Evolutionary conservation across 139 green algal species (phyloP).

Genomic region (Picochlorum sp.): DNA sequence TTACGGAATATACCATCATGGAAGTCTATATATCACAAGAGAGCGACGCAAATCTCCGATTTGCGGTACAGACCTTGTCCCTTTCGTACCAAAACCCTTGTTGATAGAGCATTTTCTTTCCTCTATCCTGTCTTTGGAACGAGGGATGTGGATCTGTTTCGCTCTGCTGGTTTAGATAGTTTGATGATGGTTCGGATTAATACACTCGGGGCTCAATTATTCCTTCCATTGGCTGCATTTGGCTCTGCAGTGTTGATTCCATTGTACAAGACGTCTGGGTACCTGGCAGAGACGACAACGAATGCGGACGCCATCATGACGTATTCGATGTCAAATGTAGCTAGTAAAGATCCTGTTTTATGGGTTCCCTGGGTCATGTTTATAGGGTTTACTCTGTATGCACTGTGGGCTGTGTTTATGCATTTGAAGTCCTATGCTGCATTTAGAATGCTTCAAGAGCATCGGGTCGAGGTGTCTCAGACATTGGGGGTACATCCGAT

Average conservation of each 20-base stretch:
- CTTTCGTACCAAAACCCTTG: neutral
- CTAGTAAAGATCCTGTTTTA: neutral
- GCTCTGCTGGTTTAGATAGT: neutral
- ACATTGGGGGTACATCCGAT: neutral
- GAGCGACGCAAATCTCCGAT: conserved; percentile 7
- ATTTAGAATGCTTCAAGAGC: neutral
- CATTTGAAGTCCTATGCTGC: conserved; percentile 1
- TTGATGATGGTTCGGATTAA: conserved; percentile 1
- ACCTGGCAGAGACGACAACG: neutral
- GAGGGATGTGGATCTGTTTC: neutral
- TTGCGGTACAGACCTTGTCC: neutral
- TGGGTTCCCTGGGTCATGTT: neutral
- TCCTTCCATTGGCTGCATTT: neutral
- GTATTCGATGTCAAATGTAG: neutral
- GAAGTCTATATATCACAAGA: conserved; percentile 3
- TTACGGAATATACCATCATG: neutral
- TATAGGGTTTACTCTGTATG: neutral
- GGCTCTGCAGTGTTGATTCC: conserved; percentile 4
- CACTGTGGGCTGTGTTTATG: neutral
- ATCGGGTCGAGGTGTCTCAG: neutral
- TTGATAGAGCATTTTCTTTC: neutral
- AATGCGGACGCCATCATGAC: neutral
- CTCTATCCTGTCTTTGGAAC: neutral
- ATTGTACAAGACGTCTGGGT: neutral
- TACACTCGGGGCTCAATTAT: neutral